Conservation (phyloP, 2,329 filamentous ascomycete genomes). For the Cercospora nicotianae region DNA sequence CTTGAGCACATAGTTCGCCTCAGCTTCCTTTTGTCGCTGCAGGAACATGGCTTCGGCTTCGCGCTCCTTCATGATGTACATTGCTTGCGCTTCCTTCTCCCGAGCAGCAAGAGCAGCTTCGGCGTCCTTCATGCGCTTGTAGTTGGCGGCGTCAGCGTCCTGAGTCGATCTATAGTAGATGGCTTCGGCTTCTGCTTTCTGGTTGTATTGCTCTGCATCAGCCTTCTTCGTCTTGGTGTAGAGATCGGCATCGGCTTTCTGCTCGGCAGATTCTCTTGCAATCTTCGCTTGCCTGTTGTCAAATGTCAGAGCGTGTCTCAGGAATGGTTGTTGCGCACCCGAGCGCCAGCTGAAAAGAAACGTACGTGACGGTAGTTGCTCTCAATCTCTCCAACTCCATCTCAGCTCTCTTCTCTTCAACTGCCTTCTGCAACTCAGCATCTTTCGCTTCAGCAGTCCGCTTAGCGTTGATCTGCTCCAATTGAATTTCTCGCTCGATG, state of each 20-base stretch:
- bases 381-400: constrained; percentile 80
- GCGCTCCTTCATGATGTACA: constrained; percentile 44
- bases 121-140: constrained; percentile 35
- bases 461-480: constrained; percentile 71
- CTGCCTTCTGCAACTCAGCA: constrained; percentile 75
- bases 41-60: constrained; percentile 39
- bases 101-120: constrained; percentile 31
- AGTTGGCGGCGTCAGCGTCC: constrained; percentile 46
- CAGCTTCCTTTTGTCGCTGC: constrained; percentile 32
- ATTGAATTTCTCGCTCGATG: constrained; percentile 71
- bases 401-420: constrained; percentile 73
- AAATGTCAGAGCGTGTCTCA: background rate
- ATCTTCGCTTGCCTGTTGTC: constrained; percentile 62
- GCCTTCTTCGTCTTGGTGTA: constrained; percentile 55
- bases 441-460: constrained; percentile 73
- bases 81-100: constrained; percentile 39
- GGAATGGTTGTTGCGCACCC: background rate
- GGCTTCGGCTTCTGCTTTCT: constrained; percentile 61
- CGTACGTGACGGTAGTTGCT: constrained; percentile 68
- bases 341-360: background rate
- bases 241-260: constrained; percentile 56
- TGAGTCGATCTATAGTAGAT: constrained; percentile 44
- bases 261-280: constrained; percentile 43
- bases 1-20: constrained; percentile 37
- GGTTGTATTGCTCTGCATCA: constrained; percentile 56